Evolutionary conservation across 441 rosid genomes (phyloP).

Genomic region (Bruguiera hainesii): DNA sequence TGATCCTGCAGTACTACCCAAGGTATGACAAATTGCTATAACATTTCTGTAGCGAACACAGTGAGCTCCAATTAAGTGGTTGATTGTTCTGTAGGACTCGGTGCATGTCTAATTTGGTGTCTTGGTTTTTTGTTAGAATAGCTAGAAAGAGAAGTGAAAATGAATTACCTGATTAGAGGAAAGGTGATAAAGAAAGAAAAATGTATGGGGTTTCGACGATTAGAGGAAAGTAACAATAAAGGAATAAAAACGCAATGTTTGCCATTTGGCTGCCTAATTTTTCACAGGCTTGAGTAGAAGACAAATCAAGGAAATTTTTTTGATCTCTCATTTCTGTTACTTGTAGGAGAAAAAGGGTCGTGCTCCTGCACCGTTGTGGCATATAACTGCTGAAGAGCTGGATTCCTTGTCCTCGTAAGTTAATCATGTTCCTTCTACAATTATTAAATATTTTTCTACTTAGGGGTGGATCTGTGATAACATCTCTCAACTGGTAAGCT

Average conservation of each 20-base stretch:
- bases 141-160: no score
- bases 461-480: neutral
- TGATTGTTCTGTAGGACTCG: no score
- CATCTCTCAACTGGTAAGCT: neutral
- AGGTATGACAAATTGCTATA: constrained; percentile 37
- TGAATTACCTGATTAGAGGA: no score
- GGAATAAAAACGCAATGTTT: no score
- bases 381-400: constrained; percentile 62
- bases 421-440: constrained; percentile 7
- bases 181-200: no score
- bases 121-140: no score
- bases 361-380: constrained; percentile 69
- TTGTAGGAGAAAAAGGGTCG: constrained; percentile 83
- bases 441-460: neutral
- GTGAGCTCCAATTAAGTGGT: neutral
- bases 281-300: neutral
- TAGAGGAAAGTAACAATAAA: no score
- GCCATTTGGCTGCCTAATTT: neutral
- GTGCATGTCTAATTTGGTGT: no score
- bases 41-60: neutral
- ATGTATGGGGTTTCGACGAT: no score
- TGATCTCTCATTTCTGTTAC: constrained; percentile 11
- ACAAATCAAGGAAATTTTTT: constrained; percentile 1
- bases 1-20: constrained; percentile 51
- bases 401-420: constrained; percentile 72